Conservation (phyloP, 2,329 filamentous ascomycete genomes). For the Celoporthe dispersa region DNA sequence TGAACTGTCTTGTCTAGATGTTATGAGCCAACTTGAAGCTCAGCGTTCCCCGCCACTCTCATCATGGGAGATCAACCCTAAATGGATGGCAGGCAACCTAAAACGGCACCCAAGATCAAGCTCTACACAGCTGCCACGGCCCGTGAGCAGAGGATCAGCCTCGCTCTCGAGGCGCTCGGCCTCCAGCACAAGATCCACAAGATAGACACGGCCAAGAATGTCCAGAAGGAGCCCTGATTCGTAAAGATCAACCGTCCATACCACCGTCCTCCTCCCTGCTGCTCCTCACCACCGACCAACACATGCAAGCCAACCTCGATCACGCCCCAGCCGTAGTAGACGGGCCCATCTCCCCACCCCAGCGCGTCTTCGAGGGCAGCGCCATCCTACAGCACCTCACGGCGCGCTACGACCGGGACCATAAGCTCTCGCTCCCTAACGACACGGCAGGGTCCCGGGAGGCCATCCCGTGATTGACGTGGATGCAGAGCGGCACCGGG, state of each 20-base stretch:
- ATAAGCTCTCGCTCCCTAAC: slow-evolving; percentile 12
- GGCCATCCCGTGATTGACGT: slow-evolving; percentile 11
- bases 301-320: neutral
- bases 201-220: slow-evolving; percentile 8
- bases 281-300: no score
- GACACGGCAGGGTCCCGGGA: slow-evolving; percentile 17
- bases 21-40: neutral
- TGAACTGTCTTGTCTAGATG: no score
- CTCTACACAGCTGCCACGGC: slow-evolving; percentile 11
- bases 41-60: neutral
- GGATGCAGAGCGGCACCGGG: slow-evolving; percentile 18
- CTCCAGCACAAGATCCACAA: slow-evolving; percentile 11
- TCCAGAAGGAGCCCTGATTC: slow-evolving; percentile 11
- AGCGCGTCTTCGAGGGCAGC: slow-evolving; percentile 17
- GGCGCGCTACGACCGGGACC: slow-evolving; percentile 9
- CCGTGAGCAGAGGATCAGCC: slow-evolving; percentile 16
- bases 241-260: neutral
- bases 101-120: slow-evolving; percentile 13
- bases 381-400: slow-evolving; percentile 15
- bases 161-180: slow-evolving; percentile 15
- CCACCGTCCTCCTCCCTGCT: neutral
- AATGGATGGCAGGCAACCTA: neutral
- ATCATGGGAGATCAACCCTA: neutral
- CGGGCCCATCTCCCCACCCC: neutral
- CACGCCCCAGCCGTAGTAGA: slow-evolving; percentile 5